These are phyloP conservation scores for Metschnikowia matae DNA, from an alignment of 805 yeast species.

Conservation along the genomic window DNA sequence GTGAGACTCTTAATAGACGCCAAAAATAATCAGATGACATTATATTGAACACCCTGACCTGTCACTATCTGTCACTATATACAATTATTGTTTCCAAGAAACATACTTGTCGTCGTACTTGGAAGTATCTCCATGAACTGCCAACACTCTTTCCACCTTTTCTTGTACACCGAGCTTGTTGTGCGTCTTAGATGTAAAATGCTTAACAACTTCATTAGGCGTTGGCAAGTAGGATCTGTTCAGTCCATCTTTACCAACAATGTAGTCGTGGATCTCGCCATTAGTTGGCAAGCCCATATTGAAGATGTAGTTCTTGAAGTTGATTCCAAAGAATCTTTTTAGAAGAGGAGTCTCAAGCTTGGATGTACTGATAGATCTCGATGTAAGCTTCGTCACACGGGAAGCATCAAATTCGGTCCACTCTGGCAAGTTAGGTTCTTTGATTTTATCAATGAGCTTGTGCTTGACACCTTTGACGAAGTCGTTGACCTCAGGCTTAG, in stretches of 20 bases:
- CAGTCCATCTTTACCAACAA: slow-evolving; percentile 67
- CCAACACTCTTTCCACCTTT: slow-evolving; percentile 58
- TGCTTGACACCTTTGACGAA: slow-evolving; percentile 67
- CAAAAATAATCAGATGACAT: neutral
- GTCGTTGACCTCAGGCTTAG: slow-evolving; percentile 48
- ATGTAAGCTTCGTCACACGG: slow-evolving; percentile 19
- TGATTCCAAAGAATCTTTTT: slow-evolving; percentile 35
- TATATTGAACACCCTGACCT: neutral
- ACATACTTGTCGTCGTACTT: slow-evolving; percentile 41
- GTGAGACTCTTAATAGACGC: slow-evolving; percentile 13
- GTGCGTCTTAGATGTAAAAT: slow-evolving; percentile 50
- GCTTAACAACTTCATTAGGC: slow-evolving; percentile 59
- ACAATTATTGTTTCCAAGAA: slow-evolving; percentile 31
- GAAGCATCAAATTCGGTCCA: slow-evolving; percentile 36
- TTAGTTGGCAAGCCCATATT: slow-evolving; percentile 80
- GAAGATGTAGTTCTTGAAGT: slow-evolving; percentile 49
- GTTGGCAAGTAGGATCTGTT: slow-evolving; percentile 66
- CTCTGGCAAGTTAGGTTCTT: slow-evolving; percentile 45
- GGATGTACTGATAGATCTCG: slow-evolving; percentile 17
- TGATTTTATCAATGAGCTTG: slow-evolving; percentile 58
- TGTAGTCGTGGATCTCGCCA: slow-evolving; percentile 55
- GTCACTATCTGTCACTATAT: neutral
- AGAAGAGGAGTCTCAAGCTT: slow-evolving; percentile 31
- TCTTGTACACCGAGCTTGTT: slow-evolving; percentile 56
- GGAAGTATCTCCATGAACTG: slow-evolving; percentile 48